Conservation (phyloP, 306 rosid genomes). For the Astragalus glycyphyllos region DNA sequence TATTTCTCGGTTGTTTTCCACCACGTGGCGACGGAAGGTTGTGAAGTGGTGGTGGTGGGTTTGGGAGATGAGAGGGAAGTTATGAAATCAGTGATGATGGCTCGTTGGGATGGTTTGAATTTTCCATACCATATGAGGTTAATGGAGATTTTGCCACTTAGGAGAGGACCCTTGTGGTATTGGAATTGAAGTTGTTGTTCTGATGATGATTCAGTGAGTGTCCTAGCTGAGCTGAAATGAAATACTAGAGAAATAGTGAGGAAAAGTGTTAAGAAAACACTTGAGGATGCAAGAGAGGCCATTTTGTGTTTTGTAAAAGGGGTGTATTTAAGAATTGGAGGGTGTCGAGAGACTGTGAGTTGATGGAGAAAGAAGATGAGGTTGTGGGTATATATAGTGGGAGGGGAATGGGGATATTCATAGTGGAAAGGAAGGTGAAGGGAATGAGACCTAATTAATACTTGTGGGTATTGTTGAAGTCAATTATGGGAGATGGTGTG, state of each 20-base stretch:
- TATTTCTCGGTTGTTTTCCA: conserved; percentile 56
- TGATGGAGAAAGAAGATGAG: neutral
- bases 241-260: conserved; percentile 38
- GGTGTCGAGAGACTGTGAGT: neutral
- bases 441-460: neutral
- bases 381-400: conserved; percentile 15
- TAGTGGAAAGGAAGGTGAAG: neutral
- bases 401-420: neutral
- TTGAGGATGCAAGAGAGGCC: conserved; percentile 31
- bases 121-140: conserved; percentile 60
- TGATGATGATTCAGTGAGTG: conserved; percentile 19
- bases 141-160: conserved; percentile 46
- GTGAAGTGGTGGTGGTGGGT: conserved; percentile 15
- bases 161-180: conserved; percentile 52
- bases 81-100: conserved; percentile 53
- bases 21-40: conserved; percentile 62
- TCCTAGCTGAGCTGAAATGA: conserved; percentile 40
- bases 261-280: conserved; percentile 12
- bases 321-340: no score
- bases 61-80: conserved; percentile 45
- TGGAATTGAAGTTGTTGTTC: conserved; percentile 37
- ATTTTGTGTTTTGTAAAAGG: conserved; percentile 14
- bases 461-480: neutral
- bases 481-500: conserved; percentile 5
- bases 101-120: conserved; percentile 57